These are phyloP conservation scores for Monascus ruber DNA, from an alignment of 2,329 filamentous ascomycete species.

Conservation along the genomic window DNA sequence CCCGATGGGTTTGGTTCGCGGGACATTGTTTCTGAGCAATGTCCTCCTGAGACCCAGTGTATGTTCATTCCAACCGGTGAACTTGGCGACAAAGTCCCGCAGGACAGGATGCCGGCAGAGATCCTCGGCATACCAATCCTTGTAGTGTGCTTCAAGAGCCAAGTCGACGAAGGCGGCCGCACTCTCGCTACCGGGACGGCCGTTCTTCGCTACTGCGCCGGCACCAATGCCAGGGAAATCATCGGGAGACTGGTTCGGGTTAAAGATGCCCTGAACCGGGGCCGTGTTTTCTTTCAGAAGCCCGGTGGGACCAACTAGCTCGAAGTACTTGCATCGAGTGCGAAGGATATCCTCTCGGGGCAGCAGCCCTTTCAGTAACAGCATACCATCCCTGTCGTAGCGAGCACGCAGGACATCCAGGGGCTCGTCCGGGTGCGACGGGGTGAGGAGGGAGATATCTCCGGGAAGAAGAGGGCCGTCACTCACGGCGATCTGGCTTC, in stretches of 20 bases:
- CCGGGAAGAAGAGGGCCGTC: slow-evolving; percentile 37
- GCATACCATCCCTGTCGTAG: slow-evolving; percentile 41
- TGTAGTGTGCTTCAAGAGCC: slow-evolving; percentile 43
- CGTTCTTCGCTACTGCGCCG: slow-evolving; percentile 35
- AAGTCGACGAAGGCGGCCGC: slow-evolving; percentile 38
- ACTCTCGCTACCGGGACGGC: slow-evolving; percentile 33
- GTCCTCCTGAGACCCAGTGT: too few species aligned
- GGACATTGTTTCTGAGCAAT: too few species aligned
- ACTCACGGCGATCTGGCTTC: slow-evolving; percentile 20
- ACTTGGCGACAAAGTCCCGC: too few species aligned
- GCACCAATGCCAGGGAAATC: slow-evolving; percentile 46
- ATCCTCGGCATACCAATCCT: slow-evolving; percentile 42
- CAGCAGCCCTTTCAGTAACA: slow-evolving; percentile 45
- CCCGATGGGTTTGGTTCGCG: too few species aligned
- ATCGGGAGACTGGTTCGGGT: slow-evolving; percentile 28
- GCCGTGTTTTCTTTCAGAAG: slow-evolving; percentile 44
- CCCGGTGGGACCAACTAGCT: slow-evolving; percentile 42
- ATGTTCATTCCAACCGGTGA: too few species aligned
- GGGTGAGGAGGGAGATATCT: slow-evolving; percentile 32
- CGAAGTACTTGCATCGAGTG: slow-evolving; percentile 44
- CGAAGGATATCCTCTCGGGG: slow-evolving; percentile 43
- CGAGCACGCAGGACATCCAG: slow-evolving; percentile 38
- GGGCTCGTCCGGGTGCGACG: slow-evolving; percentile 34
- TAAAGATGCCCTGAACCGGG: slow-evolving; percentile 45
- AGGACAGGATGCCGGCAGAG: slow-evolving; percentile 36